Conservation (phyloP, 257 asterid species). For the Lycium barbarum region DNA sequence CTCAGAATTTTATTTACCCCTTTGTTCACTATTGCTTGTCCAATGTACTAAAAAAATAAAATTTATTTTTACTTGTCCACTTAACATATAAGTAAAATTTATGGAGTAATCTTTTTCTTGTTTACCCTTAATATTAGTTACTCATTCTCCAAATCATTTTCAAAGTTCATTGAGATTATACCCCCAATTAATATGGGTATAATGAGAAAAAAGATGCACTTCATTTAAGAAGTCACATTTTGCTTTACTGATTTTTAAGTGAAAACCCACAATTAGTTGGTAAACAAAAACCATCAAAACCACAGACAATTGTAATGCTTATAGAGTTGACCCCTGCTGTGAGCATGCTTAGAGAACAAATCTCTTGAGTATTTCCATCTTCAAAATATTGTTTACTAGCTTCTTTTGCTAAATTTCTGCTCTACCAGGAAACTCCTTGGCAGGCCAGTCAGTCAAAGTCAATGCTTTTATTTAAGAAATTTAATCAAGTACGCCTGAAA, state of each 20-base stretch:
- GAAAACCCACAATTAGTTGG: neutral
- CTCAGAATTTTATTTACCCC: too few species aligned
- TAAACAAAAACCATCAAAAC: neutral
- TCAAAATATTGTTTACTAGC: neutral
- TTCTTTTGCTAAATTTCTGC: neutral
- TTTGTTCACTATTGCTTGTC: too few species aligned
- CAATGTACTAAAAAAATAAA: too few species aligned
- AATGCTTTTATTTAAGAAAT: constrained; percentile 5
- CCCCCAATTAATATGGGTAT: too few species aligned
- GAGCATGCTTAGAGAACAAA: neutral
- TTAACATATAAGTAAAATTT: too few species aligned
- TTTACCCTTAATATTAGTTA: too few species aligned
- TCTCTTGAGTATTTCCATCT: neutral
- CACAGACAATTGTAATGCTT: neutral
- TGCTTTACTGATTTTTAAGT: neutral
- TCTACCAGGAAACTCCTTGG: neutral
- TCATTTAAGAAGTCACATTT: neutral
- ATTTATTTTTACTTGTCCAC: too few species aligned
- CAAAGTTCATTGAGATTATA: too few species aligned
- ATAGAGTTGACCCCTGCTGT: neutral
- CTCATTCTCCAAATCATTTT: too few species aligned
- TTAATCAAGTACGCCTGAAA: neutral
- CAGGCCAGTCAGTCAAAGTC: neutral
- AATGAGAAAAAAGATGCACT: too few species aligned
- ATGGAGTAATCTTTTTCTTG: too few species aligned